Evolutionary conservation across 2,329 filamentous ascomycete species (phyloP), one percentile per base, ranked within the genome.

Genomic region (Leptographium radiaticola): DNA sequence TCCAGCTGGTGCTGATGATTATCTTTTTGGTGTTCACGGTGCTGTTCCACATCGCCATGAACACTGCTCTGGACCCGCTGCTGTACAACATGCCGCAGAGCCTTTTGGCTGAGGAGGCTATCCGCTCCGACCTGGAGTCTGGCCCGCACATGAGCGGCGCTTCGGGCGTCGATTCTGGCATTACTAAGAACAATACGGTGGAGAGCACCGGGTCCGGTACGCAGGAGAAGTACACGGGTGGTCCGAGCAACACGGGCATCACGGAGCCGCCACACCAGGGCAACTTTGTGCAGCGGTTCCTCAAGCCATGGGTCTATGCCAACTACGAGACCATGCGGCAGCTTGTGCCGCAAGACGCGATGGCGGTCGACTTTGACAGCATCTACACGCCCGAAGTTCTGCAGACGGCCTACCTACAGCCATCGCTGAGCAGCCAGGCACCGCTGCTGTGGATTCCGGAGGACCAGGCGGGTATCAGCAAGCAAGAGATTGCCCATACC

Each of bases 401-500:
- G 64, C 71, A 74, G 12, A 75, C 86, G 50, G 89, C 87, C 0
- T 91, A 88, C 69, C 79, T 79, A 67, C 83, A 89, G 58, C 87
- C 89, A 0, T 77, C 84, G 0, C 75, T 91, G 63, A 77, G 67
- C 30, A 74, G 79, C 57, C 59, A 75, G 60, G 68, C 78, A 1
- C 86, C 87, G 2, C 70, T 88, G 34, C 73, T 95, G n/a, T 95
- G 89, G 89, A 86, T 95, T 53, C 88, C 89, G 0, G 75, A 79
- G 55, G 89, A 95, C 62, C 69, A 76, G 1, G 78, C 82, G 30
- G 86, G 88, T 11, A 79, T 95, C 44, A 88, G 83, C 53, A 75
- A 75, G 61, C 86, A 94, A 65, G 89, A 95, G 67, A 75, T 93
- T 52, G 74, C 74, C 13, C 86, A 93, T 61, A 86, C 86, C 0